Percentiles rank a stretch among this genome's conserved stretches.
phyloP scores from a whole-genome alignment of 768 basidiomycete genomes.

The Rubroboletus satanas region DNA sequence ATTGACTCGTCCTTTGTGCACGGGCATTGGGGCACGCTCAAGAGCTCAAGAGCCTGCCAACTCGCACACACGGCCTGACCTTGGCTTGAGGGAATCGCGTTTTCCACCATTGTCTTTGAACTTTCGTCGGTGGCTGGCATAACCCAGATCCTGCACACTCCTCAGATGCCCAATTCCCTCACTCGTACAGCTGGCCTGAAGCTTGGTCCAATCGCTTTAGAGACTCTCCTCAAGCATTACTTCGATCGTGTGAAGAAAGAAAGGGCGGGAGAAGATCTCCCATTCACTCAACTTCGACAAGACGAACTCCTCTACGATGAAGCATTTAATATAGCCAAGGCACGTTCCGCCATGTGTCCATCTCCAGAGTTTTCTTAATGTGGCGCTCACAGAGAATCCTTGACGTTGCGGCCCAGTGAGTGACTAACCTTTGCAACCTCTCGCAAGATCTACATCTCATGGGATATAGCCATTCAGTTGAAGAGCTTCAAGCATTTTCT shows the following conservation, averaged over 20 bases:
- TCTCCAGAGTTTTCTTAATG: not conserved
- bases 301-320: constrained; percentile 82
- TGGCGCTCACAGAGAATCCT: constrained; percentile 60
- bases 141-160: not conserved
- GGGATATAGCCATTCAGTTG: constrained; percentile 66
- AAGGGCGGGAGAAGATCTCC: constrained; percentile 33
- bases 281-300: constrained; percentile 50
- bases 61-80: not conserved
- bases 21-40: not conserved
- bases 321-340: constrained; percentile 74
- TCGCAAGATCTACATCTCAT: not conserved
- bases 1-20: not conserved
- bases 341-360: constrained; percentile 23
- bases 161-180: constrained; percentile 47
- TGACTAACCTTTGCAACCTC: not conserved
- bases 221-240: constrained; percentile 84
- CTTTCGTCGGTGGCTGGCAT: not conserved
- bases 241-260: constrained; percentile 59
- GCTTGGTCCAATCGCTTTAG: constrained; percentile 69
- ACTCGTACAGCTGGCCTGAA: constrained; percentile 59
- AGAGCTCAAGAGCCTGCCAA: not conserved
- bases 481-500: constrained; percentile 75
- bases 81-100: not conserved
- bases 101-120: not conserved
- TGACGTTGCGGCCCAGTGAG: constrained; percentile 65